Conservation (phyloP, 108 stramenopile species). For the Nitzschia putrida region DNA sequence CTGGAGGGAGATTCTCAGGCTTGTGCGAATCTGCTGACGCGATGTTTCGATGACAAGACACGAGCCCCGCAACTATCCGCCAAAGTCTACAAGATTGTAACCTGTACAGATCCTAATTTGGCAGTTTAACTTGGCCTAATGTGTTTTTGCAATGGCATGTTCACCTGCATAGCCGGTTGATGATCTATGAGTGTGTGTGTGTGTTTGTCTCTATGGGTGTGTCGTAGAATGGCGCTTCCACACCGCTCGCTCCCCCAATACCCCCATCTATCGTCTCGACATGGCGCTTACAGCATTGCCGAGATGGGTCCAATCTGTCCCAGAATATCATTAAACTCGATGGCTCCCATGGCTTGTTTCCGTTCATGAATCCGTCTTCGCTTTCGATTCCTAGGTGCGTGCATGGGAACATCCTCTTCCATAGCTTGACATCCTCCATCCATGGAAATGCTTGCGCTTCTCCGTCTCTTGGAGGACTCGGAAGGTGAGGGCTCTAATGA, state of each 20-base stretch:
- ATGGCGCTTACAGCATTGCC: no score
- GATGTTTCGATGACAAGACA: slow-evolving; percentile 21
- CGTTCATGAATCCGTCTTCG: slow-evolving; percentile 17
- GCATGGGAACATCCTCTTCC: slow-evolving; percentile 3
- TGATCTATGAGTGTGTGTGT: no score
- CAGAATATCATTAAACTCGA: slow-evolving; percentile 13
- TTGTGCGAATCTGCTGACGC: slow-evolving; percentile 17
- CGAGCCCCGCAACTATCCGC: slow-evolving; percentile 34
- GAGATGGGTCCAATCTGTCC: slow-evolving; percentile 1
- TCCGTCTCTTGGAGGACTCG: slow-evolving; percentile 1
- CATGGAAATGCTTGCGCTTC: slow-evolving; percentile 1
- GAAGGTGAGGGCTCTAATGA: slow-evolving; percentile 5
- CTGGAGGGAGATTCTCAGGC: slow-evolving; percentile 3
- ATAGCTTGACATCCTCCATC: slow-evolving; percentile 3
- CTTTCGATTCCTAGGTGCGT: neutral
- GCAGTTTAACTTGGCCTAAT: slow-evolving; percentile 16
- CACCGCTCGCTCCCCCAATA: no score
- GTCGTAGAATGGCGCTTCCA: no score
- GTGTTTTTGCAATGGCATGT: no score
- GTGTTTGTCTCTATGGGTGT: no score
- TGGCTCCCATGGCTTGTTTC: slow-evolving; percentile 1
- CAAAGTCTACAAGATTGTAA: slow-evolving; percentile 34
- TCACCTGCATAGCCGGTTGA: no score
- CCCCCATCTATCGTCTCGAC: no score
- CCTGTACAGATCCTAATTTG: slow-evolving; percentile 40